Percentiles rank a stretch among this genome's conserved stretches.
Conservation (phyloP, 768 basidiomycete genomes). For the Suillus clintonianus region DNA sequence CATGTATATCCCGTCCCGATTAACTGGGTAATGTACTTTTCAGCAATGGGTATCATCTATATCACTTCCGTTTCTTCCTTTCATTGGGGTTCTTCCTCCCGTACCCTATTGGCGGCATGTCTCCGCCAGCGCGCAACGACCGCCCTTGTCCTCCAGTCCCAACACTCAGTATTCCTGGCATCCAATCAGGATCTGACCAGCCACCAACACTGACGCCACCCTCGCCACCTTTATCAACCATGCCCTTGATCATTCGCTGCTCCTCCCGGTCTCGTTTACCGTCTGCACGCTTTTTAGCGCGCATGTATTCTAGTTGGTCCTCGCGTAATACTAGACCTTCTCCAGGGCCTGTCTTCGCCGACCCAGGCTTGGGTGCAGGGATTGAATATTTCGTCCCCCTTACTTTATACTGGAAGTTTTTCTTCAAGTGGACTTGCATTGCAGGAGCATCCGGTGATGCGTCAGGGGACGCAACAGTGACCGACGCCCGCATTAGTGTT, state of each 20-base stretch:
- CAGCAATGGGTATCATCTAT: conserved; percentile 14
- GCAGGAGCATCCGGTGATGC: conserved; percentile 61
- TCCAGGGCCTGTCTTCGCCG: conserved; percentile 80
- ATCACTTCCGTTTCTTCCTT: conserved; percentile 48
- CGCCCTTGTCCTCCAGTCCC: conserved; percentile 74
- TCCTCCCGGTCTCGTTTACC: conserved; percentile 79
- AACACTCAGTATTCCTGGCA: conserved; percentile 74
- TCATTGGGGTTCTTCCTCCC: conserved; percentile 93
- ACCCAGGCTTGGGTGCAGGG: conserved; percentile 86
- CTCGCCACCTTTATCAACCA: conserved; percentile 51
- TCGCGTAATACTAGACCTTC: conserved; percentile 88
- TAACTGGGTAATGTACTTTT: conserved; percentile 22
- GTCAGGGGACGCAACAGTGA: conserved; percentile 74
- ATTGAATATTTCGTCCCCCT: conserved; percentile 94
- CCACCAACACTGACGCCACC: conserved; percentile 61
- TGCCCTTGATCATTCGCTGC: conserved; percentile 58
- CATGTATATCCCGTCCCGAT: conserved; percentile 13
- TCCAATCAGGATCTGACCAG: conserved; percentile 97
- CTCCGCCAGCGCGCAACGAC: conserved; percentile 48
- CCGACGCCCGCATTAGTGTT: conserved; percentile 86
- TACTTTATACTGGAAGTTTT: conserved; percentile 91
- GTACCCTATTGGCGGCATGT: conserved; percentile 82
- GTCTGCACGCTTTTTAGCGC: conserved; percentile 78
- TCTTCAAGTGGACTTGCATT: conserved; percentile 90
- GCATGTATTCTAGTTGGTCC: conserved; percentile 86